Evolutionary conservation across 78 protist genomes (phyloP), one percentile per base, ranked within the genome.

Genomic region (Neovahlkampfia damariscottae): DNA sequence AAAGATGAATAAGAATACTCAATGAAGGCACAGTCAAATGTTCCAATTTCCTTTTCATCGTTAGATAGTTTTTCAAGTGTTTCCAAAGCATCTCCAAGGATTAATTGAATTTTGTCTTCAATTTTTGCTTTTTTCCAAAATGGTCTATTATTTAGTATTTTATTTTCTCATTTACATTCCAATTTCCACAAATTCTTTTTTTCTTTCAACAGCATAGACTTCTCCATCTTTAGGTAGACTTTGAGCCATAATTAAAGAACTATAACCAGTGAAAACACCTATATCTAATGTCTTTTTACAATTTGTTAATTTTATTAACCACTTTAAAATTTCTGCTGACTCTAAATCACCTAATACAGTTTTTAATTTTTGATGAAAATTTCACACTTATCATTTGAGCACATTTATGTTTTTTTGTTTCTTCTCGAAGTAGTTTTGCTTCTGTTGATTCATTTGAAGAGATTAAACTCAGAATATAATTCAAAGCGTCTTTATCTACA

Each of bases 1-100:
- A n/a, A n/a, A n/a, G n/a, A n/a, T n/a, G n/a, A n/a, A n/a, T n/a
- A n/a, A n/a, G n/a, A n/a, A n/a, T n/a, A n/a, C n/a, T 87, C 91
- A 27, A 87, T 87, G 72, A 87, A 87, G n/a, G 79, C 38, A 0
- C 84, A 86, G 75, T 87, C 91, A 66, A 76, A 74, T 0, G 89
- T 79, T 50, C 85, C 89, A 9, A 6, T 39, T 62, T 79, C 70
- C 31, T 80, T 79, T 7, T n/a, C n/a, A n/a, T n/a, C n/a, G n/a
- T 40, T 58, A n/a, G 80, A 31, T n/a, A 85, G 40, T n/a, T 84
- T 29, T 36, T 66, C 74, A 28, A 87, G 75, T 7, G 87, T 72
- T 27, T 83, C 76, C 0, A 66, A 29, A 9, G 91, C 91, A 40
- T 88, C 86, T 70, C 40, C 83, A 41, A 87, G 72, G 6, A 9